These are phyloP conservation scores for Ogataea pignaliae DNA, from an alignment of 805 yeast species.

Conservation along the genomic window DNA sequence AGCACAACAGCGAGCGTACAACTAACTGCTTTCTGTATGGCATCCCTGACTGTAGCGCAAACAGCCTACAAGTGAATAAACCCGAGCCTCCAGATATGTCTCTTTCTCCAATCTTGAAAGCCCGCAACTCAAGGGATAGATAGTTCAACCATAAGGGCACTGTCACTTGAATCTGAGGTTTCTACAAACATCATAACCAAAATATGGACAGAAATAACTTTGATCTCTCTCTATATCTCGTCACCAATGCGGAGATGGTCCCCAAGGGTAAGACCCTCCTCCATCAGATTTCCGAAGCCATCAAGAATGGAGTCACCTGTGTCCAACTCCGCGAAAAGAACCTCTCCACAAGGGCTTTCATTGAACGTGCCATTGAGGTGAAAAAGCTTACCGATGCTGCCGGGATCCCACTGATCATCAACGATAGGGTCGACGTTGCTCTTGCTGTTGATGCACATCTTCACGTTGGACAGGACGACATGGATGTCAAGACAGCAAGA, in stretches of 20 bases:
- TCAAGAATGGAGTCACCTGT: constrained; percentile 70
- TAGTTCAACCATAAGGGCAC: too few relatives aligned
- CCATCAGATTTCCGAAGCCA: constrained; percentile 59
- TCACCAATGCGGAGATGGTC: constrained; percentile 73
- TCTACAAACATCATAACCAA: not conserved
- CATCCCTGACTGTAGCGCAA: too few relatives aligned
- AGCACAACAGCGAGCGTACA: too few relatives aligned
- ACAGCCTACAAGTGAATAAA: too few relatives aligned
- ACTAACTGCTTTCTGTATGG: too few relatives aligned
- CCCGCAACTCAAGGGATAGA: too few relatives aligned
- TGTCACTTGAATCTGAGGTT: too few relatives aligned
- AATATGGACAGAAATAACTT: constrained; percentile 17
- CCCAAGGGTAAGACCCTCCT: constrained; percentile 54
- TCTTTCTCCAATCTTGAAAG: too few relatives aligned
- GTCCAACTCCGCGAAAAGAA: constrained; percentile 83
- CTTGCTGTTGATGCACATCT: constrained; percentile 85
- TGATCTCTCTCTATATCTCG: constrained; percentile 68
- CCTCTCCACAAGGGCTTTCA: constrained; percentile 62
- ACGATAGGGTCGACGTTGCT: constrained; percentile 86
- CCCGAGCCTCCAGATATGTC: too few relatives aligned
- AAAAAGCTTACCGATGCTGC: constrained; percentile 56
- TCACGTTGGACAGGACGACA: constrained; percentile 91
- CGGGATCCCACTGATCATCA: constrained; percentile 74
- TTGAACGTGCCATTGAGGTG: constrained; percentile 54
- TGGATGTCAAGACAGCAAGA: constrained; percentile 58